Evolutionary conservation across 1,139 yeast genomes (phyloP), one percentile per base, ranked within the genome.

Genomic region (Kodamaea sp.): DNA sequence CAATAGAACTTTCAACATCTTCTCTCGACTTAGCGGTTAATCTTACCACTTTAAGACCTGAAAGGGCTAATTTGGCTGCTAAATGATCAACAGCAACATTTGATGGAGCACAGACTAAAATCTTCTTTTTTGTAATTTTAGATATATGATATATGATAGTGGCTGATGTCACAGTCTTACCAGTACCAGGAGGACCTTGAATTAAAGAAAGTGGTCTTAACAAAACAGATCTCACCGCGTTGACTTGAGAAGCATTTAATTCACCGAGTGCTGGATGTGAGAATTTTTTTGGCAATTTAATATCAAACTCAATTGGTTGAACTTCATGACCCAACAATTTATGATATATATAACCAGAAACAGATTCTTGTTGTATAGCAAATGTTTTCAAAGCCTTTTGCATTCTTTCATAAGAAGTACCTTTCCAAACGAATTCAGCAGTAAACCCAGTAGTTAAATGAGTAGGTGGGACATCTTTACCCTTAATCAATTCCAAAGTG

Each of bases 141-240:
- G 80, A 72, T 44, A 89, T 65, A 53, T 88, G 96, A 53, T 85
- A 84, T 24, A 89, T 78, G 47, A 90, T 86, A 0, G 96, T 83
- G 3, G 96, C 94, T 0, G 96, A 87, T 0, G 96, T 89, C 9
- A 88, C 95, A 1, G 97, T 90, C 58, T 90, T 90, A 57, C 97
- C 97, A 0, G 97, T 90, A 45, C 96, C 96, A 2, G 97, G 97
- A n/a, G 97, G 97, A 12, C 97, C 97, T 60, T 90, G 97, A 48
- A 90, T 89, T 52, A 90, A 72, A 6, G 95, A 79, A 32, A 90
- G 68, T 2, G 96, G 96, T 50, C 81, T 71, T 52, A 75, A 77
- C 44, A 90, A 63, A 2, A 84, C 96, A 5, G 78, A 65, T 41
- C 75, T 70, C 23, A 90, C 90, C 0, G 97, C 97, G 53, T 77